A percentile compares a stretch with the other conserved stretches of the same genome.
These are phyloP conservation scores for Penicillium paxilli DNA, from an alignment of 495 filamentous ascomycete genomes.

Conservation along the genomic window DNA sequence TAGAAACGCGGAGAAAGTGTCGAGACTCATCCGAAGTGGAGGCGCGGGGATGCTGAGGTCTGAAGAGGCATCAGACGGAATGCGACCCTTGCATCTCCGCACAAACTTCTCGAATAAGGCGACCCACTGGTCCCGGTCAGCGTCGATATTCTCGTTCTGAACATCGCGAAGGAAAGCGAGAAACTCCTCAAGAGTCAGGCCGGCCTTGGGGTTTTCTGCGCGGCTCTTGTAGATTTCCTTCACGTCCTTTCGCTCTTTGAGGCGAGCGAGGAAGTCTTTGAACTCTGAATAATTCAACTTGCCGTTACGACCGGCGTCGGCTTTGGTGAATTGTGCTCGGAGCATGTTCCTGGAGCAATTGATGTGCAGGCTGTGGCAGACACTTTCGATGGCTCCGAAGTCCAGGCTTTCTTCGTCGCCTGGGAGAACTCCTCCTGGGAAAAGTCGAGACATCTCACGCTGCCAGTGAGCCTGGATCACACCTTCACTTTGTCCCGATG, in stretches of 20 bases:
- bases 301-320: conserved; percentile 61
- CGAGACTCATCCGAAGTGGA: conserved; percentile 63
- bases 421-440: conserved; percentile 51
- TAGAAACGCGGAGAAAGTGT: conserved; percentile 74
- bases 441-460: conserved; percentile 75
- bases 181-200: conserved; percentile 72
- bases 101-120: conserved; percentile 72
- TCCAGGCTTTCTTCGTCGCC: conserved; percentile 70
- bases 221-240: conserved; percentile 62
- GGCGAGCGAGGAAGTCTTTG: conserved; percentile 71
- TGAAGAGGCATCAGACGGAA: conserved; percentile 32
- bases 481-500: conserved; percentile 70
- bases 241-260: conserved; percentile 85
- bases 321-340: conserved; percentile 70
- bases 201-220: conserved; percentile 51
- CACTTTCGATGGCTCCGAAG: conserved; percentile 70
- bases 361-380: conserved; percentile 87
- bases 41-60: conserved; percentile 35
- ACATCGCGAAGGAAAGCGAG: conserved; percentile 68
- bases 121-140: conserved; percentile 65
- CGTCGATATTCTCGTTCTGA: conserved; percentile 74
- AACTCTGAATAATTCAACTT: conserved; percentile 76
- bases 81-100: conserved; percentile 60
- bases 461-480: conserved; percentile 81
- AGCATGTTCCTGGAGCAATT: conserved; percentile 76